Conservation (phyloP, 768 basidiomycete genomes). For the Pholiota molesta region DNA sequence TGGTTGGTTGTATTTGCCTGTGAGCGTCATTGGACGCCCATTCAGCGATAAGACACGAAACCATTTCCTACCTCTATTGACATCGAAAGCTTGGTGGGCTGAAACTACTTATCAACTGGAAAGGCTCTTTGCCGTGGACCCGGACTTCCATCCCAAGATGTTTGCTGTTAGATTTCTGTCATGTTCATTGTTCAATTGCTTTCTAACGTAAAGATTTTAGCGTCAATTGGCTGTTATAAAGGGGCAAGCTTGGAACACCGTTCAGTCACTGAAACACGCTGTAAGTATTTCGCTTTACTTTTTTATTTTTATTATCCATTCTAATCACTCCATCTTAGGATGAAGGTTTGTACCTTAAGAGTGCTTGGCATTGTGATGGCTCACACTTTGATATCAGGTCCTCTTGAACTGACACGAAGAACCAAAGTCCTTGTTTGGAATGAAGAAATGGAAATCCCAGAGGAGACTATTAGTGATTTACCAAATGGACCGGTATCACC, state of each 20-base stretch:
- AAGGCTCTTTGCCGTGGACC: constrained; percentile 78
- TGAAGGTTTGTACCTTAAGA: constrained; percentile 54
- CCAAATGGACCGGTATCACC: constrained; percentile 53
- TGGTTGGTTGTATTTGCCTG: constrained; percentile 87
- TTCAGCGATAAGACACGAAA: constrained; percentile 83
- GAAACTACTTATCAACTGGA: constrained; percentile 80
- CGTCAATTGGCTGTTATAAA: constrained; percentile 92
- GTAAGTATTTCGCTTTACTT: constrained; percentile 44
- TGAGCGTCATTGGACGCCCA: constrained; percentile 82
- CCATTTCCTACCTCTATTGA: constrained; percentile 81
- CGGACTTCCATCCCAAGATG: constrained; percentile 91
- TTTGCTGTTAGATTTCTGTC: constrained; percentile 56
- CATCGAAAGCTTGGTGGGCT: constrained; percentile 89
- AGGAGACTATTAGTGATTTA: constrained; percentile 49
- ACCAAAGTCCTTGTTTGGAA: constrained; percentile 84
- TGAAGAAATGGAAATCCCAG: constrained; percentile 77
- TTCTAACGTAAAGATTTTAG: constrained; percentile 36
- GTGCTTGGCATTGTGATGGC: not conserved
- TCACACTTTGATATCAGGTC: constrained; percentile 50
- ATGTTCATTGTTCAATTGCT: constrained; percentile 3
- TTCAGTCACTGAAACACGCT: constrained; percentile 78
- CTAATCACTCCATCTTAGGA: constrained; percentile 47
- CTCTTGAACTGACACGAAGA: constrained; percentile 86
- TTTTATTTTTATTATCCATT: not conserved
- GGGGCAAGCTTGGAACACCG: constrained; percentile 89